Percentiles rank a stretch among this genome's conserved stretches.
These are phyloP conservation scores for Aspergillus sparsus DNA, from an alignment of 495 filamentous ascomycete genomes.

Conservation along the genomic window DNA sequence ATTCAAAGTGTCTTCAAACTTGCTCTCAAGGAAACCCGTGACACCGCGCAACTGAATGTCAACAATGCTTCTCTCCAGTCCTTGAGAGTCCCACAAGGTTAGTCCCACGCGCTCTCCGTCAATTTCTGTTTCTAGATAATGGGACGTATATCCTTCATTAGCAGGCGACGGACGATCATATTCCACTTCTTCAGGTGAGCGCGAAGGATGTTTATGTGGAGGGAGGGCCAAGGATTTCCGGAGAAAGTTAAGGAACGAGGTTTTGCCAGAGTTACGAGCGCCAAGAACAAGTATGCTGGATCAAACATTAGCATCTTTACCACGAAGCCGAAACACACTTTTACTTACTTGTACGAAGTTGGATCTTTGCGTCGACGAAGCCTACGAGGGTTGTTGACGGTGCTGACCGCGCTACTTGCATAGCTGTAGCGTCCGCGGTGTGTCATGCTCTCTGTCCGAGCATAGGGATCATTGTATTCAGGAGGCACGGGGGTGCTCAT, in stretches of 20 bases:
- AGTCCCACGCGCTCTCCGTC: slow-evolving; percentile 89
- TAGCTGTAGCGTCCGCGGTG: slow-evolving; percentile 97
- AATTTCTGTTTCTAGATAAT: slow-evolving; percentile 93
- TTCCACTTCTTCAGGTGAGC: slow-evolving; percentile 54
- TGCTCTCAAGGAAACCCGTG: slow-evolving; percentile 89
- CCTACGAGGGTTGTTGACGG: slow-evolving; percentile 90
- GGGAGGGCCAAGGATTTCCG: slow-evolving; percentile 79
- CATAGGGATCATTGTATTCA: slow-evolving; percentile 69
- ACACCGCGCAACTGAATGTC: slow-evolving; percentile 93
- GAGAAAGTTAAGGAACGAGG: slow-evolving; percentile 95
- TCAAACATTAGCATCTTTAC: slow-evolving; percentile 19
- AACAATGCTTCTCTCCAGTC: slow-evolving; percentile 88
- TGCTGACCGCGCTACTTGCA: slow-evolving; percentile 87
- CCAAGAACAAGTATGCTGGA: slow-evolving; percentile 88
- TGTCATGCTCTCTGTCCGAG: slow-evolving; percentile 90
- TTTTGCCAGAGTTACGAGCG: slow-evolving; percentile 87
- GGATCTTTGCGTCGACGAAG: slow-evolving; percentile 94
- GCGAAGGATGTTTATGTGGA: slow-evolving; percentile 66
- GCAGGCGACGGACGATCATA: slow-evolving; percentile 43
- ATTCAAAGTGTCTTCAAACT: slow-evolving; percentile 95
- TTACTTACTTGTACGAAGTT: slow-evolving; percentile 92
- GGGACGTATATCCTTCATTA: slow-evolving; percentile 71
- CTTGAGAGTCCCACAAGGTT: slow-evolving; percentile 94
- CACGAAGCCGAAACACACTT: background rate
- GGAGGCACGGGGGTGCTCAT: slow-evolving; percentile 47